phyloP scores from a whole-genome alignment of 176 grass and related monocot species.

The Aegilops umbellulata region DNA sequence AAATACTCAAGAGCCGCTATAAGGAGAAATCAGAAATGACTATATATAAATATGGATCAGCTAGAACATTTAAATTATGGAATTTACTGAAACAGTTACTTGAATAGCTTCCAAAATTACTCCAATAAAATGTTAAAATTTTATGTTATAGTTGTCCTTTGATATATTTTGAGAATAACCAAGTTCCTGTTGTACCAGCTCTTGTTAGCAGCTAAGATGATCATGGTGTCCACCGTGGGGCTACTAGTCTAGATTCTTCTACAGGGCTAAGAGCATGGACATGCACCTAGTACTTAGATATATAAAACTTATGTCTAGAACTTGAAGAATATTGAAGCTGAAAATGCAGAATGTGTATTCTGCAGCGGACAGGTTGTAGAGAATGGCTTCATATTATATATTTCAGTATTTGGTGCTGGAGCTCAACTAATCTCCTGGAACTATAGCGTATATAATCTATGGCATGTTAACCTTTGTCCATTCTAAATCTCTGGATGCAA shows the following conservation, averaged over 20 bases:
- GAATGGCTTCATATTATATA: not conserved
- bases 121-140: not conserved
- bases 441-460: not conserved
- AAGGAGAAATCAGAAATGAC: not conserved
- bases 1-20: not conserved
- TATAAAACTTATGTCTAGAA: not conserved
- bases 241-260: constrained; percentile 4
- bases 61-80: not conserved
- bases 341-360: not conserved
- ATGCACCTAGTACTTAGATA: not conserved
- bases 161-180: constrained; percentile 8
- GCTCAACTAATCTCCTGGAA: not conserved
- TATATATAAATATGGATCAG: not conserved
- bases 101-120: not conserved
- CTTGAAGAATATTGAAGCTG: not conserved
- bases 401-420: not conserved
- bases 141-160: not conserved
- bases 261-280: constrained; percentile 2
- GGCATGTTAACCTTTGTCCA: not conserved
- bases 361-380: not conserved
- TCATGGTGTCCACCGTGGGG: not conserved
- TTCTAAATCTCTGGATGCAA: not conserved
- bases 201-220: too few species aligned
- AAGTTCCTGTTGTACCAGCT: not conserved
- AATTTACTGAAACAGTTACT: not conserved